Base-by-base conservation (phyloP, 306 rosid species). In the Vigna nakashimae region DNA sequence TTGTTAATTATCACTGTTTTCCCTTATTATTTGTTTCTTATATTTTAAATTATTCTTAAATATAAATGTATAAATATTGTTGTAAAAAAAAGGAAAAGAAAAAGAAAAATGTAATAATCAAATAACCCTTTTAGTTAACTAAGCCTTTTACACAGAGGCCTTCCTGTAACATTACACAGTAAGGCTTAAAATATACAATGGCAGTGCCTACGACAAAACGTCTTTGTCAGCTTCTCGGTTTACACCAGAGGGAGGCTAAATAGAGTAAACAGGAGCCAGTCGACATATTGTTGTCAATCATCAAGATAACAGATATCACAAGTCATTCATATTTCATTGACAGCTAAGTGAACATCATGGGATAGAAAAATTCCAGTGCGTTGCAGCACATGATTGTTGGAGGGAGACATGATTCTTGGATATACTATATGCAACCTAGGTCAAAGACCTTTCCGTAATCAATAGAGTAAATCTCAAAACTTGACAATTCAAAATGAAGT, bases 331-430 rank as follows among this genome's bases (percentile, higher is more conserved):
- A 12, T 63, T 78, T 58, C 77, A 62, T 60, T 62, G 20, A 57
- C 26, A 52, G 60, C 34, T 65, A 70, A 36, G 40, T 7, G 62
- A 62, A 55, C 53, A 62, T 80, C 48, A 16, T 20, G 17, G 75
- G 67, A 70, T 52, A 68, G 59, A 69, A 69, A 78, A 32, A 46
- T 12, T 74, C 50, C 1, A 69, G 75, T 38, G 60, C 68, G 49
- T 76, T 79, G 45, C 38, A 66, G 76, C 51, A 71, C 57, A 63
- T 22, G 75, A 40, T 36, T 63, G n/a, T 59, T 32, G 56, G 32
- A 28, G 70, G 69, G 24, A 43, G 40, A 30, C 16, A 50, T 18
- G 63, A 24, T 20, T 20, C 20, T 20, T 20, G 42, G 64, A 63
- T 62, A 63, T 36, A 77, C 45, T 65, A 26, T 8, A 68, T 67